Conservation (phyloP, 495 filamentous ascomycete genomes). For the Penicillium riverlandense region DNA sequence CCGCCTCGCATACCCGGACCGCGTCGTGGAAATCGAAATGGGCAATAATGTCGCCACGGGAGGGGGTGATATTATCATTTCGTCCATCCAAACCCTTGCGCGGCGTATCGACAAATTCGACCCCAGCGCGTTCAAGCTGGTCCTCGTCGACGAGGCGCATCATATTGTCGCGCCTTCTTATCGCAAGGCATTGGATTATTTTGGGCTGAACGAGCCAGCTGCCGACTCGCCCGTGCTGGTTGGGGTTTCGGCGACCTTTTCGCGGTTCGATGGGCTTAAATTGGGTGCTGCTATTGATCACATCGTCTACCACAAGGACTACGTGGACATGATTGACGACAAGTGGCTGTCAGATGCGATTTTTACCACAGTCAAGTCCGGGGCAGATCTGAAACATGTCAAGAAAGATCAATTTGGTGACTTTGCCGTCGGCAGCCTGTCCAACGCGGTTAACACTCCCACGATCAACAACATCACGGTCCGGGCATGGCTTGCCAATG, state of each 20-base stretch:
- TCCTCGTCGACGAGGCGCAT: slow-evolving; percentile 97
- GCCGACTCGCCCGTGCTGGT: slow-evolving; percentile 62
- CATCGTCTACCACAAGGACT: slow-evolving; percentile 96
- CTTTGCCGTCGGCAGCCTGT: slow-evolving; percentile 67
- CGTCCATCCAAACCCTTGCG: slow-evolving; percentile 76
- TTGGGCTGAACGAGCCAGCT: slow-evolving; percentile 53
- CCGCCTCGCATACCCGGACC: slow-evolving; percentile 66
- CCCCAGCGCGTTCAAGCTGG: slow-evolving; percentile 71
- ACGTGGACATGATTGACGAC: slow-evolving; percentile 91
- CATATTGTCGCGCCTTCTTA: slow-evolving; percentile 87
- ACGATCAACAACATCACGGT: slow-evolving; percentile 75
- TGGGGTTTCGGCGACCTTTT: slow-evolving; percentile 90
- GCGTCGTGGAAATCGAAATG: slow-evolving; percentile 85
- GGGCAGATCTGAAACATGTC: slow-evolving; percentile 67
- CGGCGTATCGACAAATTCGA: slow-evolving; percentile 74
- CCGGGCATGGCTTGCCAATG: slow-evolving; percentile 75
- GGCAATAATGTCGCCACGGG: slow-evolving; percentile 66
- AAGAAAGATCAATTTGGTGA: slow-evolving; percentile 62
- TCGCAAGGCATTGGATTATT: slow-evolving; percentile 62
- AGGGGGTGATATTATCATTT: slow-evolving; percentile 83
- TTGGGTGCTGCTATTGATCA: slow-evolving; percentile 87
- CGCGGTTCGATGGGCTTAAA: slow-evolving; percentile 79
- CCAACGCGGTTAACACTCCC: slow-evolving; percentile 69
- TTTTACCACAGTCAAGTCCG: slow-evolving; percentile 87
- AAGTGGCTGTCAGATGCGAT: slow-evolving; percentile 77